These are phyloP conservation scores for Curvularia sp. DNA, from an alignment of 2,329 filamentous ascomycete genomes.

Conservation along the genomic window DNA sequence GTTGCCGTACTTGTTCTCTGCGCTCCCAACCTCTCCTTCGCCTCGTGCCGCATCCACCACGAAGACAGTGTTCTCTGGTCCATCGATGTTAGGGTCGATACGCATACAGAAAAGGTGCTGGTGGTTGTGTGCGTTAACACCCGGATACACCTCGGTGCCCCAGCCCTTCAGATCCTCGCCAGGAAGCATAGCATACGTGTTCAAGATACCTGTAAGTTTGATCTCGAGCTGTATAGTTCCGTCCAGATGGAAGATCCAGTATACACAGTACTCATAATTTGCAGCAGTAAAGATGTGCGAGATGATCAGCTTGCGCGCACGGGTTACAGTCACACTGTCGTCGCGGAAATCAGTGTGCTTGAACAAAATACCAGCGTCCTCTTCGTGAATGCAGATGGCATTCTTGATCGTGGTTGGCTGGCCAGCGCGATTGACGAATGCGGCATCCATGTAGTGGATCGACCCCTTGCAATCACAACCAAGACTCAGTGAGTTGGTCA, in stretches of 20 bases:
- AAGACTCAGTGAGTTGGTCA: constrained; percentile 78
- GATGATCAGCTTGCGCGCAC: constrained; percentile 83
- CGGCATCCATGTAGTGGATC: constrained; percentile 90
- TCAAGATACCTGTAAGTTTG: constrained; percentile 87
- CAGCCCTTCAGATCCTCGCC: constrained; percentile 84
- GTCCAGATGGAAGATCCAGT: constrained; percentile 93
- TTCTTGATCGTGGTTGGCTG: constrained; percentile 86
- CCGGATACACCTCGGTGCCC: constrained; percentile 90
- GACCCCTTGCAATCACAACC: constrained; percentile 88
- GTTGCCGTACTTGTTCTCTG: constrained; percentile 87
- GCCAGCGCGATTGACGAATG: constrained; percentile 80
- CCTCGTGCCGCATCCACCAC: constrained; percentile 77
- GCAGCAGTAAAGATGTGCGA: constrained; percentile 94
- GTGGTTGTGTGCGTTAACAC: constrained; percentile 94
- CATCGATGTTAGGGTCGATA: constrained; percentile 86
- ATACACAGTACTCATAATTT: constrained; percentile 90
- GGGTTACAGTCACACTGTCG: constrained; percentile 83
- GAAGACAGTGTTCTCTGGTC: constrained; percentile 83
- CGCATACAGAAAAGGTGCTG: constrained; percentile 94
- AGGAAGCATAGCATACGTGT: constrained; percentile 83
- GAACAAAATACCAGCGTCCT: constrained; percentile 89
- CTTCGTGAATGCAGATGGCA: constrained; percentile 93
- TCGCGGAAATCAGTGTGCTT: constrained; percentile 96
- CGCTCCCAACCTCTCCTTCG: constrained; percentile 76
- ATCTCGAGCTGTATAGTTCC: constrained; percentile 92